Conservation (phyloP, 352 stramenopile genomes). For the Elongisporangium undulatum region DNA sequence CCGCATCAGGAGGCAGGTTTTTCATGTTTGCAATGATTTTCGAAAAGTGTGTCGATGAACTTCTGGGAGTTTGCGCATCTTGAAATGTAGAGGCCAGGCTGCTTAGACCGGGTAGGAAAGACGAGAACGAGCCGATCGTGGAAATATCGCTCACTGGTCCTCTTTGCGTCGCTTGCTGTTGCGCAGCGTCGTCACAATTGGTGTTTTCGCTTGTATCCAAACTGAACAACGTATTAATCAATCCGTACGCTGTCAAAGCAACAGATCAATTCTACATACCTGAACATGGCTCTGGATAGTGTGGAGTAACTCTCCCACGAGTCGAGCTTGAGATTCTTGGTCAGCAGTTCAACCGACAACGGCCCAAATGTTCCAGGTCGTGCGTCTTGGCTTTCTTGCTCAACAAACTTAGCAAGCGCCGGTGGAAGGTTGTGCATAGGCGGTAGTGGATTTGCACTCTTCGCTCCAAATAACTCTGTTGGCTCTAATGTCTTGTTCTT, state of each 20-base stretch:
- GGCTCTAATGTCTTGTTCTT: not conserved
- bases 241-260: not conserved
- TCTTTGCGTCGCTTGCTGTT: not conserved
- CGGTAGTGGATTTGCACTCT: not conserved
- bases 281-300: conserved; percentile 71
- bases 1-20: conserved; percentile 34
- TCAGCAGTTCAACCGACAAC: conserved; percentile 21
- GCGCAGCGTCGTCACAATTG: not conserved
- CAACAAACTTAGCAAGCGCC: conserved; percentile 14
- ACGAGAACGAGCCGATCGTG: not conserved
- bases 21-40: conserved; percentile 50
- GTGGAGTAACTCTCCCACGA: conserved; percentile 74
- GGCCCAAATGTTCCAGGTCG: conserved; percentile 12
- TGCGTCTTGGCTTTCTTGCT: conserved; percentile 5
- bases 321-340: conserved; percentile 39
- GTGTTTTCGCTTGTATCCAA: not conserved
- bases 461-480: not conserved
- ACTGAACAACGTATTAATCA: not conserved
- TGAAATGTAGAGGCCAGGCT: conserved; percentile 2
- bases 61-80: not conserved
- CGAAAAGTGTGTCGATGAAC: conserved; percentile 37
- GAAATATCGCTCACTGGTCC: not conserved
- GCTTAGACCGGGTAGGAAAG: not conserved
- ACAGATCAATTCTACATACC: conserved; percentile 16
- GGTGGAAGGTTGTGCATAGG: conserved; percentile 19